These are phyloP conservation scores for Alternaria incomplexa DNA, from an alignment of 2,329 filamentous ascomycete species.

Conservation along the genomic window DNA sequence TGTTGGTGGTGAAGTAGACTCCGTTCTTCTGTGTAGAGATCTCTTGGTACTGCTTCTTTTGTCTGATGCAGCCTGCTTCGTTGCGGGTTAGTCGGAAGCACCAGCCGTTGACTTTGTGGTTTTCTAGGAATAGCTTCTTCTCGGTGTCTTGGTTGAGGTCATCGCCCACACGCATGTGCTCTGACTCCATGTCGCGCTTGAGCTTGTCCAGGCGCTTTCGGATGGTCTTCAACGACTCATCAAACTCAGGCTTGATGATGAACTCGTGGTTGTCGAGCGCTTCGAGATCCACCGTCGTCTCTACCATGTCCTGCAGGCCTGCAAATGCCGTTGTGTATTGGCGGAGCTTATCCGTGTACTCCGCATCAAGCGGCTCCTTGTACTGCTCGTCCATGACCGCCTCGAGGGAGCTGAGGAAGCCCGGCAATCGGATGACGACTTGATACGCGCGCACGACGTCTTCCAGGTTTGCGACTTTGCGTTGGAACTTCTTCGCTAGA, in stretches of 20 bases:
- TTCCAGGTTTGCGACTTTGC: constrained; percentile 87
- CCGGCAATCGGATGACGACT: constrained; percentile 88
- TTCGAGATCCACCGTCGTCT: constrained; percentile 95
- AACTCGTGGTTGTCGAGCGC: constrained; percentile 97
- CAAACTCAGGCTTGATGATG: constrained; percentile 98
- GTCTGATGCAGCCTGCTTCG: constrained; percentile 91
- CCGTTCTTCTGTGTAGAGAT: constrained; percentile 99
- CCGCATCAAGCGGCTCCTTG: constrained; percentile 80
- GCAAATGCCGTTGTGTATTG: constrained; percentile 78
- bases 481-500: constrained; percentile 92
- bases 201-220: constrained; percentile 88
- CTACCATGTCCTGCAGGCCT: constrained; percentile 96
- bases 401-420: constrained; percentile 86
- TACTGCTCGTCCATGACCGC: constrained; percentile 96
- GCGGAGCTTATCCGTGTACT: constrained; percentile 82
- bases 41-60: constrained; percentile 88
- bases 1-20: constrained; percentile 93
- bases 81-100: constrained; percentile 91
- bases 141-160: constrained; percentile 92
- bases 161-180: constrained; percentile 76
- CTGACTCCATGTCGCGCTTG: constrained; percentile 79
- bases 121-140: constrained; percentile 98
- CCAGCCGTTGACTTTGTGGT: constrained; percentile 94
- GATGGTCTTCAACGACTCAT: constrained; percentile 86
- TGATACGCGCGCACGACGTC: constrained; percentile 97